phyloP scores from a whole-genome alignment of 148 eudicot species.

The Rhododendron henanense region DNA sequence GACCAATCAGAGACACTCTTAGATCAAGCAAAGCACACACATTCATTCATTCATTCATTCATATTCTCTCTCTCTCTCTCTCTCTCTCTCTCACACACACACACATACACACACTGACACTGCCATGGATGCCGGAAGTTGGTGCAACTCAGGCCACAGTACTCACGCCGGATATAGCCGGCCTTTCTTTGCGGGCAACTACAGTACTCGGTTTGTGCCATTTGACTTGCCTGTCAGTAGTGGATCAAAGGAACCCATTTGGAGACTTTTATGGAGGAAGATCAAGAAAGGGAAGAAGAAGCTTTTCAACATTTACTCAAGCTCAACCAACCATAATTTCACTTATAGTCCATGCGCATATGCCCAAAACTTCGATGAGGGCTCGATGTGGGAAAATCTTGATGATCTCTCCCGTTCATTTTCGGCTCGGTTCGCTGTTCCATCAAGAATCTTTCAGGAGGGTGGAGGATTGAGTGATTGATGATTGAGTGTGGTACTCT shows the following conservation, averaged over 20 bases:
- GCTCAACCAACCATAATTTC: conserved; percentile 22
- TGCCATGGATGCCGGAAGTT: conserved; percentile 29
- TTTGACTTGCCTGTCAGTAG: background rate
- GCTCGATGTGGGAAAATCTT: conserved; percentile 21
- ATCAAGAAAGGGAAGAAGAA: conserved; percentile 43
- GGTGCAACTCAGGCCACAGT: conserved; percentile 21
- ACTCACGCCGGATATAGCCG: conserved; percentile 14
- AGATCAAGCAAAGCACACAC: background rate
- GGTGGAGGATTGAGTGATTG: background rate
- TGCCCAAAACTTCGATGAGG: conserved; percentile 50
- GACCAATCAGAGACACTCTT: background rate
- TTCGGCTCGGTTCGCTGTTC: conserved; percentile 58
- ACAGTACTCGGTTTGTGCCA: conserved; percentile 9
- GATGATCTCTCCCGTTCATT: conserved; percentile 51
- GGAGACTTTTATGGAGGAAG: conserved; percentile 48
- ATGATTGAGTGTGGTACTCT: background rate
- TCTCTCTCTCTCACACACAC: background rate
- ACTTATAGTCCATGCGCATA: conserved; percentile 51
- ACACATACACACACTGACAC: background rate
- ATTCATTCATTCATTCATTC: background rate
- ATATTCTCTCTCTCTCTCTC: conserved; percentile 2
- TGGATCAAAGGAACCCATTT: conserved; percentile 30
- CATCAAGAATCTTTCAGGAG: conserved; percentile 31
- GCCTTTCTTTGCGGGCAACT: conserved; percentile 14
- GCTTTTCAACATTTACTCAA: conserved; percentile 13